Evolutionary conservation across 2,329 filamentous ascomycete species (phyloP), one percentile per base, ranked within the genome.

Genomic region (Sporothrix pallida): DNA sequence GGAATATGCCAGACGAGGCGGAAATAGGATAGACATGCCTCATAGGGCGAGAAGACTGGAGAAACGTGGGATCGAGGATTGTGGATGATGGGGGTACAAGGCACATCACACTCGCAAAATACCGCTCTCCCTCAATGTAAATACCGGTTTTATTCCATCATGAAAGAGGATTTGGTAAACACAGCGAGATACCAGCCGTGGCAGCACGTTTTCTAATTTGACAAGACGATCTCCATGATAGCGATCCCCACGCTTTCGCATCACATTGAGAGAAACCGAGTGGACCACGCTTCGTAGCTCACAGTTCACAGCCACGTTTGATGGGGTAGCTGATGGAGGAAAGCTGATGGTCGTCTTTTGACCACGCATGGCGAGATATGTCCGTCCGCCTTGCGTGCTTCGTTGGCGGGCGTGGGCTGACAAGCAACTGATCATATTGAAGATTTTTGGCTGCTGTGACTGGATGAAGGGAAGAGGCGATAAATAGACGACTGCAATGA

Each of bases 361-460:
- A 2, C 48, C 31, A 26, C 37, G 69, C 26, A 52, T 63, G 60
- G 56, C 56, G 56, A 71, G 70, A 63, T 71, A 20, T 23, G n/a
- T 46, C 15, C 56, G 10, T n/a, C 12, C 42, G 42, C 13, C 72
- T 70, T 70, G 72, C 72, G 54, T 73, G 72, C 72, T 67, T 44
- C 23, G 37, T 23, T 26, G 44, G 31, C n/a, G 9, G 23, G 44
- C 20, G 70, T 72, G 60, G 70, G 58, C 70, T 67, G 70, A 65
- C 54, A 20, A 62, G 44, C 44, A 50, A 42, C 54, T 63, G 56
- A 63, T 20, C n/a, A 8, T 60, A 17, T 23, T 46, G 26, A 15
- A 4, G 1, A 42, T 42, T 58, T 70, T n/a, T 56, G 13, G 23
- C 4, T 31, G 15, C 37, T 3, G 13, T 60, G 52, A 70, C 52